phyloP scores from a whole-genome alignment of 106 monocot genomes.

The Cymbidium sinense region DNA sequence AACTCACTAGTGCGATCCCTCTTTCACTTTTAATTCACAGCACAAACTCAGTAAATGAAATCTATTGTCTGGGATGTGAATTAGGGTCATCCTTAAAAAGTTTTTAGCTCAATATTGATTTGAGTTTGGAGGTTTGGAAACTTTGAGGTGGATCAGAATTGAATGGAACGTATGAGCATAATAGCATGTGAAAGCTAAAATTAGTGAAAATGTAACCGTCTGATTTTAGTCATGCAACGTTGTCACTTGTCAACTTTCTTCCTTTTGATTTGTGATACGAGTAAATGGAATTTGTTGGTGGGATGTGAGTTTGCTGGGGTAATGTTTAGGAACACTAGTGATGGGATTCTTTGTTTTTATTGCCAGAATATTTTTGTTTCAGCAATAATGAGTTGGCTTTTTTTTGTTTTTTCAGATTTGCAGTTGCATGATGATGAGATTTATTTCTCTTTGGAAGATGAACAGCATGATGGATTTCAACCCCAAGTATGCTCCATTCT shows the following conservation, averaged over 20 bases:
- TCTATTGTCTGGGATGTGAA: too few species aligned
- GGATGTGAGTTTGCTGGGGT: neutral
- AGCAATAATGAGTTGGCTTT: neutral
- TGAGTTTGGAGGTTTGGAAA: too few species aligned
- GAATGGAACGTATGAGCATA: too few species aligned
- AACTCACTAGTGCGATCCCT: too few species aligned
- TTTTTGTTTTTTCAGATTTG: conserved; percentile 42
- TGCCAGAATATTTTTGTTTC: neutral
- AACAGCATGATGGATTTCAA: conserved; percentile 27
- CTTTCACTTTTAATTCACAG: too few species aligned
- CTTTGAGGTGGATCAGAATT: too few species aligned
- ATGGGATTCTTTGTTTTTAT: neutral
- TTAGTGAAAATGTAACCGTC: neutral
- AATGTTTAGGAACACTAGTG: neutral
- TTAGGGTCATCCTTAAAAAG: too few species aligned
- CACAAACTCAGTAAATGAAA: too few species aligned
- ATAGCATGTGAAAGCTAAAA: neutral
- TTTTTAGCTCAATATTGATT: too few species aligned
- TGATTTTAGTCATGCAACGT: neutral
- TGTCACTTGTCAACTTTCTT: neutral
- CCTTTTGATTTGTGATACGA: neutral
- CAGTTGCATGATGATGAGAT: conserved; percentile 88
- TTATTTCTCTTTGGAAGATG: conserved; percentile 69
- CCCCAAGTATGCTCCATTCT: conserved; percentile 24
- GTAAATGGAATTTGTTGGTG: neutral